Conservation (phyloP, 2,329 filamentous ascomycete species). For the Exophiala bonariae region DNA sequence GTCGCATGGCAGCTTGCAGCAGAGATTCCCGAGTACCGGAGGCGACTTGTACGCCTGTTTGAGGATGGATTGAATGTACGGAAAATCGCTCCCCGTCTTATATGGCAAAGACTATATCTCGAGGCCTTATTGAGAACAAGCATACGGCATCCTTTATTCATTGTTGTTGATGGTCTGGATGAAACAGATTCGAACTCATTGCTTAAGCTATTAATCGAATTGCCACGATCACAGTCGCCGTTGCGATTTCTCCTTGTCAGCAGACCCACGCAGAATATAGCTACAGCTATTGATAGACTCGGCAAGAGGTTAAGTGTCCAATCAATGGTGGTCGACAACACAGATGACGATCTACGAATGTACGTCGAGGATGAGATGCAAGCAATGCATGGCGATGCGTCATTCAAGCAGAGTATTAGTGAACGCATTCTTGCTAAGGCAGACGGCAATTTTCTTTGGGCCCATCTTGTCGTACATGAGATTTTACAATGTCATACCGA, state of each 20-base stretch:
- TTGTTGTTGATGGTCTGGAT: conserved; percentile 42
- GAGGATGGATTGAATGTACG: conserved; percentile 30
- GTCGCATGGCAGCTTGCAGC: conserved; percentile 32
- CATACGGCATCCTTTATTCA: conserved; percentile 32
- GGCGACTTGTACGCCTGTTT: conserved; percentile 27
- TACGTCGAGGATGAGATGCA: conserved; percentile 17
- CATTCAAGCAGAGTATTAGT: conserved; percentile 8
- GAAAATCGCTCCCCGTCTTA: conserved; percentile 24
- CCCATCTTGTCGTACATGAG: conserved; percentile 19
- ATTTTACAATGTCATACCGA: conserved; percentile 22
- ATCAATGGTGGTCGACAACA: conserved; percentile 4
- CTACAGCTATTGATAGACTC: conserved; percentile 4
- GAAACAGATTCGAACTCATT: conserved; percentile 34
- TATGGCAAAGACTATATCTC: conserved; percentile 37
- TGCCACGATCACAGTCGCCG: conserved; percentile 19
- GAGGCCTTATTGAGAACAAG: conserved; percentile 31
- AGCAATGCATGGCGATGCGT: conserved; percentile 7
- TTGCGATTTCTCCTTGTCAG: conserved; percentile 35
- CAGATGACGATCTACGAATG: conserved; percentile 12
- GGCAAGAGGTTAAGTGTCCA: neutral
- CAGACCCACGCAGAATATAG: conserved; percentile 20
- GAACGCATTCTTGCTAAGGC: conserved; percentile 9
- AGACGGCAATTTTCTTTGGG: conserved; percentile 25
- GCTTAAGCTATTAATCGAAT: conserved; percentile 31
- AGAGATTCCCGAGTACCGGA: conserved; percentile 15